Conservation (phyloP, 2,329 filamentous ascomycete species). For the Grosmannia clavigera region DNA sequence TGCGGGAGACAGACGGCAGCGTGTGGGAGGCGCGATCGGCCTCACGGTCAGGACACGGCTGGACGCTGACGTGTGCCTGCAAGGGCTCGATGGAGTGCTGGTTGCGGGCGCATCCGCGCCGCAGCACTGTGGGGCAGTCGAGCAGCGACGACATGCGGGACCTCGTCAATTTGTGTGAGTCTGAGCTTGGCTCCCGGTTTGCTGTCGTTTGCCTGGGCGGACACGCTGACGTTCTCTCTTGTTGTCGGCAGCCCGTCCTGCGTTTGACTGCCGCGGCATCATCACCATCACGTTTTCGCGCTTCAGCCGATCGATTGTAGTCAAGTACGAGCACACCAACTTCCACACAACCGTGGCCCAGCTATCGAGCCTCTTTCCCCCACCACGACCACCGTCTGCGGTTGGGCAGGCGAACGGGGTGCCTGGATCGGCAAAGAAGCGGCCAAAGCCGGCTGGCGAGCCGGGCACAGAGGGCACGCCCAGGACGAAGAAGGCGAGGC, state of each 20-base stretch:
- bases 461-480: neutral
- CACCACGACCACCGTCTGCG: constrained; percentile 24
- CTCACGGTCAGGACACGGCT: constrained; percentile 32
- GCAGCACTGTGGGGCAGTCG: constrained; percentile 33
- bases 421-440: constrained; percentile 4
- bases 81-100: constrained; percentile 39
- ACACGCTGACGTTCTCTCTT: constrained; percentile 1
- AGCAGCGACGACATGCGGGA: constrained; percentile 34
- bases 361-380: constrained; percentile 33
- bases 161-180: constrained; percentile 30
- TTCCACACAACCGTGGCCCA: constrained; percentile 44
- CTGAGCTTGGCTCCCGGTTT: neutral
- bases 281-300: constrained; percentile 38
- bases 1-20: constrained; percentile 34
- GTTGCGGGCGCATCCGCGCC: constrained; percentile 30
- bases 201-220: no score
- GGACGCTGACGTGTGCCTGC: constrained; percentile 42
- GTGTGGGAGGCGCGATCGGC: constrained; percentile 34
- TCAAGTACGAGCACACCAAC: constrained; percentile 44
- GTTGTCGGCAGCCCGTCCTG: constrained; percentile 33
- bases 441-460: neutral
- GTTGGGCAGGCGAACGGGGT: neutral
- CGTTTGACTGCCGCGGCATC: constrained; percentile 45
- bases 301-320: constrained; percentile 31
- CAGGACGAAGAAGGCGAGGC: neutral